Evolutionary conservation across 129 eudicot species (phyloP).

Genomic region (Escallonia herrerae): DNA sequence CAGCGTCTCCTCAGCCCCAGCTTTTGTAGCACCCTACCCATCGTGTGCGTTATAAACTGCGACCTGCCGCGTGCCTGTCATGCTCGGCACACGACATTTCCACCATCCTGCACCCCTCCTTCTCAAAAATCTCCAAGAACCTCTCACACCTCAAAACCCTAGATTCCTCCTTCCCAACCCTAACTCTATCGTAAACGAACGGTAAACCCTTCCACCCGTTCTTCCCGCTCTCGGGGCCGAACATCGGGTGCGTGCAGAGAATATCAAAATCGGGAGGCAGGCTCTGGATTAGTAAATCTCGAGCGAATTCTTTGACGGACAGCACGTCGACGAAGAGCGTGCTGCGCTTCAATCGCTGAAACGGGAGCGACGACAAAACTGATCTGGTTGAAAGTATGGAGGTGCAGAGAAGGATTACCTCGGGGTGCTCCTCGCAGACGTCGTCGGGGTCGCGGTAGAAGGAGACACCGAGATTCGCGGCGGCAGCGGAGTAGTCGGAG

Average conservation of each 20-base stretch:
- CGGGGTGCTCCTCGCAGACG: conserved; percentile 89
- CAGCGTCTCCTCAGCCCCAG: conserved; percentile 52
- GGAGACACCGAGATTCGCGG: conserved; percentile 40
- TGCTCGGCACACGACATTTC: conserved; percentile 88
- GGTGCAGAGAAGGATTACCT: conserved; percentile 70
- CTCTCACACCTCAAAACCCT: conserved; percentile 49
- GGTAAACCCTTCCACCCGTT: conserved; percentile 55
- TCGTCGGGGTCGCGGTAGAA: conserved; percentile 57
- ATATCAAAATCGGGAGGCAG: conserved; percentile 67
- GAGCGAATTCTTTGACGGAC: conserved; percentile 78
- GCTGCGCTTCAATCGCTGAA: conserved; percentile 57
- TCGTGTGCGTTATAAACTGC: conserved; percentile 80
- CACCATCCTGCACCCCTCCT: conserved; percentile 85
- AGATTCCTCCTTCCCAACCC: conserved; percentile 49
- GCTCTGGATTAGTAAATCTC: conserved; percentile 38
- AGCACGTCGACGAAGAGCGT: conserved; percentile 83
- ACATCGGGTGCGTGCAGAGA: conserved; percentile 92
- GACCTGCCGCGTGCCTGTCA: conserved; percentile 77
- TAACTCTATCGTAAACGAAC: conserved; percentile 74
- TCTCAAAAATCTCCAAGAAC: conserved; percentile 49
- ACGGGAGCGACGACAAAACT: conserved; percentile 63
- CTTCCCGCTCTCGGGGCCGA: conserved; percentile 92
- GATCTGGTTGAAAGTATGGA: conserved; percentile 67
- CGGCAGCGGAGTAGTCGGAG: conserved; percentile 45
- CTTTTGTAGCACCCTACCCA: conserved; percentile 77